Evolutionary conservation across 163 green algal genomes (phyloP).

Genomic region (Scenedesmus sp.): DNA sequence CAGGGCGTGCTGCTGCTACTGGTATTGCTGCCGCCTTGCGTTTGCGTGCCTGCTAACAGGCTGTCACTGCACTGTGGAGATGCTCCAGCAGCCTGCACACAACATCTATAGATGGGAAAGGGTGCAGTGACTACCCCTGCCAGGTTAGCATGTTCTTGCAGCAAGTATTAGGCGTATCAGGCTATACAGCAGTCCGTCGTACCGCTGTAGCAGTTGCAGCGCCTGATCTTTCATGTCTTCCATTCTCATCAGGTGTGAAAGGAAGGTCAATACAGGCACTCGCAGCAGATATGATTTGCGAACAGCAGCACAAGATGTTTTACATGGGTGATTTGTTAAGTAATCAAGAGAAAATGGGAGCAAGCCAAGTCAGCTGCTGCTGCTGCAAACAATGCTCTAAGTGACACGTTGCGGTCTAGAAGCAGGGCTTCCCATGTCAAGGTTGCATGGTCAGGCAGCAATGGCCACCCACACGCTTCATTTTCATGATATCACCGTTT

Average conservation of each 20-base stretch:
- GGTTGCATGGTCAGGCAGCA: not conserved
- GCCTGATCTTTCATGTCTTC: not conserved
- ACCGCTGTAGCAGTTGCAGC: not conserved
- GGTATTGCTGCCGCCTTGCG: not conserved
- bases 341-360: no score
- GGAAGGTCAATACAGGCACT: not conserved
- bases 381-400: not conserved
- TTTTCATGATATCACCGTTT: not conserved
- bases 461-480: not conserved
- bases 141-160: not conserved
- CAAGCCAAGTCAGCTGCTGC: not conserved
- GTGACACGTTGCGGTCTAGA: not conserved
- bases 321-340: not conserved
- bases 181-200: not conserved
- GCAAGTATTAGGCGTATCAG: not conserved
- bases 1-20: not conserved
- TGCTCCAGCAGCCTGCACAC: constrained; percentile 23
- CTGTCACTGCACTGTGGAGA: constrained; percentile 14
- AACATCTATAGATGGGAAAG: not conserved
- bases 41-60: not conserved
- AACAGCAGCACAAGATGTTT: not conserved
- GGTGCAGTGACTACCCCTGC: not conserved
- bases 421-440: not conserved
- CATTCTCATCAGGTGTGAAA: not conserved
- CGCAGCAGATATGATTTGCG: not conserved